Evolutionary conservation across 148 eudicot species (phyloP), one percentile per base, ranked within the genome.

Genomic region (Talinum fruticosum): DNA sequence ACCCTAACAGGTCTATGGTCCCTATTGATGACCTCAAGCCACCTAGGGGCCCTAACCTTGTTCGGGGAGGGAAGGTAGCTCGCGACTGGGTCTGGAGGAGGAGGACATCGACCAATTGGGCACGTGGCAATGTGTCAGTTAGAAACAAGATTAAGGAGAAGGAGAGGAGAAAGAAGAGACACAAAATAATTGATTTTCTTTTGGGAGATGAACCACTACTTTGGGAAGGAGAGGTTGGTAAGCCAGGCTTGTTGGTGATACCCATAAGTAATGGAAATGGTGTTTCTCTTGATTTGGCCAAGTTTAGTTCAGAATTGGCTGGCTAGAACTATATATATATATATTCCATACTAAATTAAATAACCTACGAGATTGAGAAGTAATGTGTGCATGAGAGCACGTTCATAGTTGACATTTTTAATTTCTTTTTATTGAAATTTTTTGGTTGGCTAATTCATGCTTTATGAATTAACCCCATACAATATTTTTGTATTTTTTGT

Each of bases 1-100:
- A 92, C 73, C 53, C 80, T 88, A 45, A 87, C 68, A 37, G 77
- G 79, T 61, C 69, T 49, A 0, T 73, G 76, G 71, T 76, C 35
- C 12, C 66, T 64, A 3, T 28, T 37, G 30, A 91, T 44, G 71
- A 66, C 76, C 35, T 82, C 72, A 36, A 82, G 82, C 96, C 96
- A 91, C 38, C 64, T 81, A 1, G 93, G 91, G 37, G 73, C 79
- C 41, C 37, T 76, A 21, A 69, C 37, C 36, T 41, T 53, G 51
- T 75, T 71, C 34, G 62, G 5, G 8, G 2, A 53, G 67, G 69
- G 35, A 38, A 72, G 1, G 36, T 6, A 45, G 44, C 19, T 26
- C 21, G 80, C 19, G 67, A 26, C 34, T 37, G 73, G 10, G 41
- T 34, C 36, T 54, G 83, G 4, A 80, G 75, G 30, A 24, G 84